Conservation (phyloP, 495 filamentous ascomycete species). For the Bryoglossum gracile region DNA sequence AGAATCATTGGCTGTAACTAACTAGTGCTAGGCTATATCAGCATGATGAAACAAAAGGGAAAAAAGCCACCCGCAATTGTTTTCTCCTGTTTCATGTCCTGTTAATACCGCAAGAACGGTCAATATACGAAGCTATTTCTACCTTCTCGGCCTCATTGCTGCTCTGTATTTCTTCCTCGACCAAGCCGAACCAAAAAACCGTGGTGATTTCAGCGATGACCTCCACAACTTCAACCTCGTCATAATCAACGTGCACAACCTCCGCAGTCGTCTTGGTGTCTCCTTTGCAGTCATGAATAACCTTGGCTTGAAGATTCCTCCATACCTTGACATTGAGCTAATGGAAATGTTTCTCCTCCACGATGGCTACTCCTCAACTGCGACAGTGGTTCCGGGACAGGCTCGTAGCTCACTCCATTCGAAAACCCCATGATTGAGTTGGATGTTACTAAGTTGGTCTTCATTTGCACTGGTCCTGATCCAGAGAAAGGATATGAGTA, state of each 20-base stretch:
- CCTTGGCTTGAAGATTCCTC: neutral
- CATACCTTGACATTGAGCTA: neutral
- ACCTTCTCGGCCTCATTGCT: too few relatives aligned
- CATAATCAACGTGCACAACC: neutral
- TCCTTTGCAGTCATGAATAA: neutral
- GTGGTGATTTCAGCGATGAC: neutral
- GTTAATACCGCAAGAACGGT: too few relatives aligned
- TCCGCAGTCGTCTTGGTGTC: conserved; percentile 1
- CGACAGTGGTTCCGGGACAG: neutral
- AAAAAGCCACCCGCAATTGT: too few relatives aligned
- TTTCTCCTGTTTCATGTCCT: too few relatives aligned
- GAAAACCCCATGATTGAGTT: neutral
- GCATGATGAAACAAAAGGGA: too few relatives aligned
- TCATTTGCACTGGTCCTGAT: neutral
- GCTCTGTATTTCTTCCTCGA: too few relatives aligned
- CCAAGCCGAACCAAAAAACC: neutral
- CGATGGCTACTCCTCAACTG: neutral
- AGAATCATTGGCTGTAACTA: too few relatives aligned
- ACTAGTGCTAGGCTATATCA: too few relatives aligned
- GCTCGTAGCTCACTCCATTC: neutral
- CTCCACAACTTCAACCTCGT: neutral
- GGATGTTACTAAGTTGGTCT: neutral
- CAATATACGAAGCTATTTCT: too few relatives aligned
- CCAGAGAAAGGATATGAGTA: neutral
- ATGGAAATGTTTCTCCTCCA: neutral